These are phyloP conservation scores for Rhynchosporium graminicola DNA, from an alignment of 2,329 filamentous ascomycete genomes.

Conservation along the genomic window DNA sequence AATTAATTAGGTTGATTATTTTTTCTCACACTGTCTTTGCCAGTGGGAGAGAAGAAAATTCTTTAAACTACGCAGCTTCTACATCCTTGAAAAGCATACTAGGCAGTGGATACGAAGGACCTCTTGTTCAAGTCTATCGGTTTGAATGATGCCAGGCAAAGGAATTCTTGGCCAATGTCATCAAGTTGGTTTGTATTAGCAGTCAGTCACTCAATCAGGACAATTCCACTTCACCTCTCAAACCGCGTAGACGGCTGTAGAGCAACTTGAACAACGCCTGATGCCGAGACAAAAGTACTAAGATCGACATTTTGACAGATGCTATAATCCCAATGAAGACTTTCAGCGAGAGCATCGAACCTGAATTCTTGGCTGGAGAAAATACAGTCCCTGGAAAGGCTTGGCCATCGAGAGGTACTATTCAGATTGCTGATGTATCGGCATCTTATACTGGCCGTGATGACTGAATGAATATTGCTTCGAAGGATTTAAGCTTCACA, in stretches of 20 bases:
- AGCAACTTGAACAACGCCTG: slow-evolving; percentile 12
- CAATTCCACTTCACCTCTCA: background rate
- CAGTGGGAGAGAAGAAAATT: background rate
- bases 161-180: slow-evolving; percentile 14
- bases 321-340: slow-evolving; percentile 56
- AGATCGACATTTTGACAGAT: slow-evolving; percentile 59
- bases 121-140: background rate
- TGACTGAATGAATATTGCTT: slow-evolving; percentile 30
- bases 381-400: slow-evolving; percentile 2
- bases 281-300: slow-evolving; percentile 40
- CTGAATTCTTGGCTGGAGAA: slow-evolving; percentile 41
- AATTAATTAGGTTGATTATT: too few species aligned
- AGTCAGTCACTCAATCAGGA: slow-evolving; percentile 12
- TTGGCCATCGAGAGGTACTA: slow-evolving; percentile 35
- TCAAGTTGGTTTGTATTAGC: slow-evolving; percentile 6
- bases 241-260: background rate
- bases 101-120: slow-evolving; percentile 45
- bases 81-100: slow-evolving; percentile 26
- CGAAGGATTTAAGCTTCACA: slow-evolving; percentile 37
- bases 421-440: slow-evolving; percentile 8
- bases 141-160: slow-evolving; percentile 15
- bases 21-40: too few species aligned
- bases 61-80: slow-evolving; percentile 13
- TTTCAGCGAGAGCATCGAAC: slow-evolving; percentile 48
- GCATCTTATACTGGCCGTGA: slow-evolving; percentile 12